Base-by-base conservation (phyloP, 768 basidiomycete species). In the Mycena indigotica region DNA sequence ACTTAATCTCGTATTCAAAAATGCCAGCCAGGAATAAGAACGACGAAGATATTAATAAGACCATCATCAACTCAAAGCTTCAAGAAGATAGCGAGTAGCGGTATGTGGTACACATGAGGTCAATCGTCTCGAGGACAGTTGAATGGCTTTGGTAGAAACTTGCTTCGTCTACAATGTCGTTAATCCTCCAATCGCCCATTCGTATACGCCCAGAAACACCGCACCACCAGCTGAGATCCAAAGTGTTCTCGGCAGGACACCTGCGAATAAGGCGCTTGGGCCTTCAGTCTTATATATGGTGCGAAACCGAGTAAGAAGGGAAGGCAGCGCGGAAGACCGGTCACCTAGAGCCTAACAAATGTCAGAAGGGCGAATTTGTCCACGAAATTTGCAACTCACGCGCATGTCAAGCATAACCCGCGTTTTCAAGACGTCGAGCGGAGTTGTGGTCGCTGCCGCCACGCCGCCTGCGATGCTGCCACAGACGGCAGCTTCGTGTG, bases 201-300 rank as follows among this genome's bases (percentile, higher is more conserved):
- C 96, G 66, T 98, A 99, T 48, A 93, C 88, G n/a, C 97, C 97
- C 24, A 99, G 79, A 72, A 99, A 99, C 0, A 98, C 93, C 0
- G 95, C 95, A 2, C 97, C 97, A 2, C 97, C 97, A 2, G 92
- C 87, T 2, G 93, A 94, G 67, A 99, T 98, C 90, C 96, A 98
- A 51, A 97, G 69, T 35, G 95, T 98, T 69, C 97, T 83, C 24
- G 96, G 96, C 6, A 95, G 81, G 39, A 90, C 83, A 12, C 97
- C 97, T 4, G 89, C 74, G 68, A 96, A 98, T 4, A 99, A 77
- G 3, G 92, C 92, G 28, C 69, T 75, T 1, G 75, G 51, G 3
- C 97, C 96, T 70, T 96, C 96, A 0, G 72, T 69, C 5, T 69
- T 60, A 65, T 89, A 88, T 58, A 99, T 98, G 5, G 80, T 76